These are phyloP conservation scores for Penicillium crystallinum DNA, from an alignment of 495 filamentous ascomycete species.

Conservation along the genomic window DNA sequence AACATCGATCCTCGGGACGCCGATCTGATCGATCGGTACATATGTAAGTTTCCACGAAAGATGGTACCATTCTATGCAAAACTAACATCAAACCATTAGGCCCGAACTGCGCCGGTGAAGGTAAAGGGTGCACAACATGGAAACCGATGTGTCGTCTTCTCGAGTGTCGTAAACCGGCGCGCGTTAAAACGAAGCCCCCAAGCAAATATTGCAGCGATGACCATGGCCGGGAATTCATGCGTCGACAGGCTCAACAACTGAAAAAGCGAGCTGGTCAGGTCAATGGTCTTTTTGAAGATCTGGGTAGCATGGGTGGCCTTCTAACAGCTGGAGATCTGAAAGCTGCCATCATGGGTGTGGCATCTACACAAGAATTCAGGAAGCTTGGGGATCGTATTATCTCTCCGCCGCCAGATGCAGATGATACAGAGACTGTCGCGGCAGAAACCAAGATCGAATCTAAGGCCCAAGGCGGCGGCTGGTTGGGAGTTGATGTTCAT, in stretches of 20 bases:
- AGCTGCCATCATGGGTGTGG: constrained; percentile 43
- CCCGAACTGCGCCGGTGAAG: constrained; percentile 53
- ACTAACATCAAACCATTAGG: constrained; percentile 28
- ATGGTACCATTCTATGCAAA: neutral
- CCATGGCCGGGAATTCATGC: constrained; percentile 57
- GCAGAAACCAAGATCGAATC: constrained; percentile 48
- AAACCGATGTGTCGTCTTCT: constrained; percentile 62
- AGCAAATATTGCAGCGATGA: constrained; percentile 70
- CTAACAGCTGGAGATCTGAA: constrained; percentile 56
- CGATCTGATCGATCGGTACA: constrained; percentile 63
- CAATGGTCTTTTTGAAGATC: constrained; percentile 31
- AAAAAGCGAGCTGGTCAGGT: constrained; percentile 14
- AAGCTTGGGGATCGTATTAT: constrained; percentile 51
- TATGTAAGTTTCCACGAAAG: constrained; percentile 44
- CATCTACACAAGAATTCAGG: constrained; percentile 50
- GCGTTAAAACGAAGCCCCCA: constrained; percentile 37
- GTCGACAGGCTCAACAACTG: constrained; percentile 31
- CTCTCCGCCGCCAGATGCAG: constrained; percentile 31
- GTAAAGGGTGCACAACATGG: constrained; percentile 56
- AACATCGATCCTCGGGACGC: constrained; percentile 56
- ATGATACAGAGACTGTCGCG: constrained; percentile 8
- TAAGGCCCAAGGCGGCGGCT: constrained; percentile 71
- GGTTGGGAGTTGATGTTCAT: constrained; percentile 51
- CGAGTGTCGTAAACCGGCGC: constrained; percentile 58
- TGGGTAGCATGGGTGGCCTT: constrained; percentile 52